Evolutionary conservation across 352 stramenopile genomes (phyloP).

Genomic region (Thalassiosira livingstoniorum): DNA sequence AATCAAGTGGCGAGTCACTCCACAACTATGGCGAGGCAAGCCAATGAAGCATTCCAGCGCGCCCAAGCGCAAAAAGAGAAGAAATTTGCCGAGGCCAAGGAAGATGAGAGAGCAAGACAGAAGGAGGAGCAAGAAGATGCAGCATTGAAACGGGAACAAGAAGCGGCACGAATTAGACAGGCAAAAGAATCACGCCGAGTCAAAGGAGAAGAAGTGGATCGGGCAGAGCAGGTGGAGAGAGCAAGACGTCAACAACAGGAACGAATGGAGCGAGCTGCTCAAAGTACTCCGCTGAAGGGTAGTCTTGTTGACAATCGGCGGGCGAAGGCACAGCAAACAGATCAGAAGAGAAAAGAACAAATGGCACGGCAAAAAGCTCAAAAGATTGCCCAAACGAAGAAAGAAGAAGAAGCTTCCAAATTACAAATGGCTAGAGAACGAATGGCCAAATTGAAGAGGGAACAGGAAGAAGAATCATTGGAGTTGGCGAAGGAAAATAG

Average conservation of each 20-base stretch:
- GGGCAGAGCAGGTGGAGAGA: constrained; percentile 3
- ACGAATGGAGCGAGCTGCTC: neutral
- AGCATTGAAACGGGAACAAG: neutral
- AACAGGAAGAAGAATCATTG: neutral
- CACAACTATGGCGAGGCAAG: neutral
- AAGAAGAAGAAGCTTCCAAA: neutral
- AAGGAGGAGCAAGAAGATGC: constrained; percentile 3
- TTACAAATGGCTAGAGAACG: neutral
- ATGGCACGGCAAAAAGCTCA: neutral
- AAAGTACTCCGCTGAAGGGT: neutral
- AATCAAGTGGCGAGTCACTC: neutral
- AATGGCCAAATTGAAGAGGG: constrained; percentile 1
- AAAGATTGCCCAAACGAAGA: neutral
- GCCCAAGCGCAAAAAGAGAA: constrained; percentile 3
- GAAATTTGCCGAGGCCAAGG: constrained; percentile 5
- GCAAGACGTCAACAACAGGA: neutral
- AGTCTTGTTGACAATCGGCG: neutral
- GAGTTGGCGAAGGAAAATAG: neutral
- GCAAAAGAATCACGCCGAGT: constrained; percentile 12
- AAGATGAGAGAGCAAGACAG: constrained; percentile 1
- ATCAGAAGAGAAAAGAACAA: constrained; percentile 6
- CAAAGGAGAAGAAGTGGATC: constrained; percentile 1
- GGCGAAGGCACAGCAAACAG: neutral
- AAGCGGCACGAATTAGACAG: neutral
- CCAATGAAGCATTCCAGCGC: neutral